phyloP scores from a whole-genome alignment of 371 early-diverging fungal species.

The Circinella minor region DNA sequence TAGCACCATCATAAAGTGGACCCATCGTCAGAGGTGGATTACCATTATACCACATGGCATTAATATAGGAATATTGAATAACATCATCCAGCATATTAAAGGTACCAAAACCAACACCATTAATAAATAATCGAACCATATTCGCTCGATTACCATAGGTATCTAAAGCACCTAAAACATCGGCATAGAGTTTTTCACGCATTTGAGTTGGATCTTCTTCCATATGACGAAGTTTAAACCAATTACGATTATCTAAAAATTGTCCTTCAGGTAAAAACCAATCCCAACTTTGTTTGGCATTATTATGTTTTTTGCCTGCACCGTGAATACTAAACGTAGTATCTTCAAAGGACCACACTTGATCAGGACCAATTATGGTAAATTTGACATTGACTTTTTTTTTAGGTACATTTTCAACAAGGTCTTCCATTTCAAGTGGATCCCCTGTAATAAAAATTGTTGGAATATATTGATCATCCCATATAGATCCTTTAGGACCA shows the following conservation, averaged over 20 bases:
- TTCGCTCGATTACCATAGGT: constrained; percentile 59
- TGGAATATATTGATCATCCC: constrained; percentile 61
- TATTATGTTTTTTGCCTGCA: constrained; percentile 58
- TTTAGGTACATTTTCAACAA: constrained; percentile 38
- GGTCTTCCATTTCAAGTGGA: constrained; percentile 28
- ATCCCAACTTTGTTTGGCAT: constrained; percentile 62
- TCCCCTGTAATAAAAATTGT: constrained; percentile 50
- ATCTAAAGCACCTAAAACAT: constrained; percentile 54
- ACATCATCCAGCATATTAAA: constrained; percentile 63
- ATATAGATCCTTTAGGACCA: constrained; percentile 41
- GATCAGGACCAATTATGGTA: constrained; percentile 50
- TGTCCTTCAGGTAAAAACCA: constrained; percentile 41
- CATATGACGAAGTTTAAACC: constrained; percentile 62
- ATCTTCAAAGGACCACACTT: constrained; percentile 46
- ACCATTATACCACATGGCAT: constrained; percentile 52
- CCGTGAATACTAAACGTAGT: constrained; percentile 55
- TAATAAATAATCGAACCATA: constrained; percentile 59
- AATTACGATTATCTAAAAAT: constrained; percentile 44
- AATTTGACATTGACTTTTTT: constrained; percentile 33
- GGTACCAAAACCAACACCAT: constrained; percentile 56
- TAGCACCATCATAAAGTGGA: constrained; percentile 56
- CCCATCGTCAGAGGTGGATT: constrained; percentile 52
- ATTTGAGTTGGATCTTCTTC: constrained; percentile 67
- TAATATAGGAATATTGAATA: constrained; percentile 48
- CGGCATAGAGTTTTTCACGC: constrained; percentile 66